These are phyloP conservation scores for Pseudogymnoascus sp. DNA, from an alignment of 2,329 filamentous ascomycete species.

Conservation along the genomic window DNA sequence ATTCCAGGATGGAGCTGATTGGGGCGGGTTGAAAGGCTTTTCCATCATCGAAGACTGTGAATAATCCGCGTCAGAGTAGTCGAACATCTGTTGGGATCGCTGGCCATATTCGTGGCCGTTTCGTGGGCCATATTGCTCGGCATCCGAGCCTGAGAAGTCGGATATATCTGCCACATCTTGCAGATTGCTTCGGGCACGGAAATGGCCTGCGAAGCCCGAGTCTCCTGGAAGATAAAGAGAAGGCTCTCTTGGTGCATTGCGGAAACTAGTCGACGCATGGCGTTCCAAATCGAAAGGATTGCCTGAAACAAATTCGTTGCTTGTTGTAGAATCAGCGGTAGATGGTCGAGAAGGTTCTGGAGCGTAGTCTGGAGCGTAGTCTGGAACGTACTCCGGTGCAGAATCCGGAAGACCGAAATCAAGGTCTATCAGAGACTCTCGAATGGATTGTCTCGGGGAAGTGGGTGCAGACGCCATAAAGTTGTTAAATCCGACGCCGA, in stretches of 20 bases:
- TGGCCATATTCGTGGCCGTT: background rate
- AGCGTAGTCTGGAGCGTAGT: slow-evolving; percentile 46
- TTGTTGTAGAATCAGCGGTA: slow-evolving; percentile 51
- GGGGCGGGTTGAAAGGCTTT: background rate
- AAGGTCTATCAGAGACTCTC: slow-evolving; percentile 41
- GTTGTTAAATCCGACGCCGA: slow-evolving; percentile 17
- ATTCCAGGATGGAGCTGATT: slow-evolving; percentile 13
- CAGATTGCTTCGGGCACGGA: slow-evolving; percentile 16
- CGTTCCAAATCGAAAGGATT: slow-evolving; percentile 57
- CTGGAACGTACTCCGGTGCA: slow-evolving; percentile 44
- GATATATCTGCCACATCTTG: slow-evolving; percentile 24
- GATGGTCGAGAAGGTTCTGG: slow-evolving; percentile 45
- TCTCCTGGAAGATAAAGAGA: slow-evolving; percentile 53
- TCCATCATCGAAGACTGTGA: slow-evolving; percentile 9
- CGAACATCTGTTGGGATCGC: background rate
- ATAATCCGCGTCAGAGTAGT: background rate
- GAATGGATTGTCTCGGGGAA: slow-evolving; percentile 19
- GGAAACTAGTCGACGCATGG: slow-evolving; percentile 48
- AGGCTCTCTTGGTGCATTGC: slow-evolving; percentile 17
- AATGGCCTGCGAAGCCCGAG: slow-evolving; percentile 37
- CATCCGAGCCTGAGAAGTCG: slow-evolving; percentile 26
- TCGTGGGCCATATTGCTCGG: slow-evolving; percentile 13
- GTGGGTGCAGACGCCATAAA: slow-evolving; percentile 12
- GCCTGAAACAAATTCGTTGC: slow-evolving; percentile 46
- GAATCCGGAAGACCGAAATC: slow-evolving; percentile 46